Conservation (phyloP, 1,139 yeast genomes). For the Blastobotrys ciferrii region DNA sequence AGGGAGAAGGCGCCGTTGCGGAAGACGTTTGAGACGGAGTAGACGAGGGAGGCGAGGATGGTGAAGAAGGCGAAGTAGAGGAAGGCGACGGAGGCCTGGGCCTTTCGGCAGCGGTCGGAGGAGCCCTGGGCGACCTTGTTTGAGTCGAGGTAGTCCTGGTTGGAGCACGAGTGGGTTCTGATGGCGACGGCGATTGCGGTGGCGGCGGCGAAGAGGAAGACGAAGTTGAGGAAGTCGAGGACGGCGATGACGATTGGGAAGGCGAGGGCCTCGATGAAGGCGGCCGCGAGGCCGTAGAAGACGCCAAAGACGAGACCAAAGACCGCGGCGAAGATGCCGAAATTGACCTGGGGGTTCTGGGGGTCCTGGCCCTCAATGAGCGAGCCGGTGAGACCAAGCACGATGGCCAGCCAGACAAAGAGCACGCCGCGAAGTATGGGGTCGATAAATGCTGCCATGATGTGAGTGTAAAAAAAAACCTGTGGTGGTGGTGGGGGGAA, state of each 20-base stretch:
- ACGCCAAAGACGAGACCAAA: conserved; percentile 80
- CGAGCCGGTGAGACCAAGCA: conserved; percentile 82
- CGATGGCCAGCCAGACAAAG: conserved; percentile 70
- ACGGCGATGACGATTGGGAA: conserved; percentile 77
- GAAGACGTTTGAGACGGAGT: conserved; percentile 57
- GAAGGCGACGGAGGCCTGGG: conserved; percentile 90
- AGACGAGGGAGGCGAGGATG: conserved; percentile 64
- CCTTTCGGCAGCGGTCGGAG: conserved; percentile 84
- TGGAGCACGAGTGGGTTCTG: conserved; percentile 80
- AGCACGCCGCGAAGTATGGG: conserved; percentile 69
- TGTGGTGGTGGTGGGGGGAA: not conserved
- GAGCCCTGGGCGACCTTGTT: conserved; percentile 77
- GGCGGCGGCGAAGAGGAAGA: conserved; percentile 92
- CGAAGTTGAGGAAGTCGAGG: conserved; percentile 82
- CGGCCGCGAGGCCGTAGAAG: conserved; percentile 75
- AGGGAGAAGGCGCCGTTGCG: conserved; percentile 75
- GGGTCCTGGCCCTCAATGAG: conserved; percentile 62
- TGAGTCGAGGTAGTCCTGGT: conserved; percentile 57
- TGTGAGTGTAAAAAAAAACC: not conserved
- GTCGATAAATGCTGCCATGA: conserved; percentile 62
- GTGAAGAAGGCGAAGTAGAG: conserved; percentile 80
- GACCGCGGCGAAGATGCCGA: conserved; percentile 79
- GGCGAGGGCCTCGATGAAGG: conserved; percentile 74
- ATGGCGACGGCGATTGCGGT: conserved; percentile 90
- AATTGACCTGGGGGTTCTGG: conserved; percentile 80